Evolutionary conservation across 163 green algal genomes (phyloP).

Genomic region (Scenedesmus sp.): DNA sequence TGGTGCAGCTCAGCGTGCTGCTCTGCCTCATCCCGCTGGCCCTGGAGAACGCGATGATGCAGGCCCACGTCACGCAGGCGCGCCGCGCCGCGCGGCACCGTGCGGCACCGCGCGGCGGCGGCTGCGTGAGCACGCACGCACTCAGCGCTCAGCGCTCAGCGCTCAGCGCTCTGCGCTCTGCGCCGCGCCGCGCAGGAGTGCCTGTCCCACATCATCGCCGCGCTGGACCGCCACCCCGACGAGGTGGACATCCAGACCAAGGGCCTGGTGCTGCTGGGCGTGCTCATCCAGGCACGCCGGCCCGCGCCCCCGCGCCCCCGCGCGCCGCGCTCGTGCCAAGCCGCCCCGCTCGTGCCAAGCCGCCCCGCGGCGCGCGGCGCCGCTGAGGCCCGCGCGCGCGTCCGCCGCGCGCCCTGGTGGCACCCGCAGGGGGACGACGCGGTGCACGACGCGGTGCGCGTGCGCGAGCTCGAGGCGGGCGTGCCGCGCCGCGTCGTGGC

Average conservation of each 20-base stretch:
- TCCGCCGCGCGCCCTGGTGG: too few species aligned
- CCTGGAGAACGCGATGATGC: conserved; percentile 69
- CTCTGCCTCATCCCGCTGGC: conserved; percentile 70
- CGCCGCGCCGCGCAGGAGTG: conserved; percentile 27
- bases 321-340: too few species aligned
- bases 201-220: conserved; percentile 51
- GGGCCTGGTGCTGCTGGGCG: conserved; percentile 66
- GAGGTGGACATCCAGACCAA: conserved; percentile 71
- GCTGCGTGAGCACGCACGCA: neutral
- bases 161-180: neutral
- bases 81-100: too few species aligned
- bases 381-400: too few species aligned
- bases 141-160: neutral
- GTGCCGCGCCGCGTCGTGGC: conserved; percentile 37
- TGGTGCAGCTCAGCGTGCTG: conserved; percentile 74
- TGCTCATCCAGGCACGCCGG: conserved; percentile 64
- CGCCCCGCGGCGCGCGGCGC: too few species aligned
- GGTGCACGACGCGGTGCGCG: conserved; percentile 60
- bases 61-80: conserved; percentile 54
- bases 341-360: too few species aligned
- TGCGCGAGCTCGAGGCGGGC: conserved; percentile 44
- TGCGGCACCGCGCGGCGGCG: too few species aligned
- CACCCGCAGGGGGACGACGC: conserved; percentile 64
- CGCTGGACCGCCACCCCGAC: conserved; percentile 48
- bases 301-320: too few species aligned